Evolutionary conservation across 345 rosid genomes (phyloP), one percentile per base, ranked within the genome.

Genomic region (Eucalyptus cloeziana): DNA sequence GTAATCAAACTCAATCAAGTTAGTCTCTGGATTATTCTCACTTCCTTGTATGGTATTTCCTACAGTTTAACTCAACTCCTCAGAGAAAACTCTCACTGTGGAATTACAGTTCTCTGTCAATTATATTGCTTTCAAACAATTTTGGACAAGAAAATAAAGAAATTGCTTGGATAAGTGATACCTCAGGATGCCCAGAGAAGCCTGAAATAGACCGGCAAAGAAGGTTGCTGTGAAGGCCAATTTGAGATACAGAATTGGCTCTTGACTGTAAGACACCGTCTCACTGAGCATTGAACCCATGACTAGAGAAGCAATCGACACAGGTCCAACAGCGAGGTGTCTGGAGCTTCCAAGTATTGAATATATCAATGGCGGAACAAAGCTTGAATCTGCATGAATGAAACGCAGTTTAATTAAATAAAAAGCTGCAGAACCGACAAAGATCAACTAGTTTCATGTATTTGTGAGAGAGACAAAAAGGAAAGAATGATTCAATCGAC

Each of bases 211-310:
- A 87, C 99, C 99, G 69, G 99, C 99, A 87, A 98, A 97, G 95
- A 98, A 96, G 89, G 99, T 97, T 13, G 99, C 93, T 86, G 99
- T 97, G 94, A 98, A 96, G 89, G 99, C 99, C 91, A 98, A 56
- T 85, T 96, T 88, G 87, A 97, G 97, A 90, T 96, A 98, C 30
- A 95, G 95, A 86, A 91, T 92, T 33, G 96, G 96, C 40, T 98
- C 95, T 85, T 94, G 89, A 56, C 69, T 93, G 54, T 93, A 93
- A 27, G 99, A 95, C 89, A 96, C 98, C 37, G 94, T 92, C 89
- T 95, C 99, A 86, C 95, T 94, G 14, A 98, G 91, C 99, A 97
- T 97, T 87, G 99, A 95, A 2, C 99, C 99, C 99, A 98, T 97
- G 86, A 98, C 97, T 86, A 98, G 91, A 64, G 99, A 98, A 89